Conservation (phyloP, 345 rosid genomes). For the Eucalyptus paniculata region DNA sequence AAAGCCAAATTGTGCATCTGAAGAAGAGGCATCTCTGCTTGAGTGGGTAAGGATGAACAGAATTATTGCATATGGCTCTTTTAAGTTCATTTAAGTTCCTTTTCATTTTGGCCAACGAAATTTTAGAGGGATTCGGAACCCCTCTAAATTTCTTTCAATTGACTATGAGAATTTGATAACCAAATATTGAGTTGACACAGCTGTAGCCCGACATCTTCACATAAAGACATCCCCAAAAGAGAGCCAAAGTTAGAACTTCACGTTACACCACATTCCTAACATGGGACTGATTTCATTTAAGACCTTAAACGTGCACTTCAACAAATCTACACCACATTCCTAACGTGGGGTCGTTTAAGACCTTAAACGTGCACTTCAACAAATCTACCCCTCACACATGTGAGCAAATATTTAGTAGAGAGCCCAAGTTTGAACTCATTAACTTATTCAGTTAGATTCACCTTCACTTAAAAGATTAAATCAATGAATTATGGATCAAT, state of each 20-base stretch:
- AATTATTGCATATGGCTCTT: neutral
- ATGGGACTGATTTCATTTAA: neutral
- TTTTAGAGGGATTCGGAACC: no score
- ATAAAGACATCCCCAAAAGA: neutral
- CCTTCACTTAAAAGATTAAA: neutral
- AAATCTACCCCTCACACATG: no score
- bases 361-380: neutral
- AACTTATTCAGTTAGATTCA: neutral
- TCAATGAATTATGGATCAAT: no score
- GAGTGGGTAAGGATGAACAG: constrained; percentile 33
- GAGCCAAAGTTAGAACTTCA: neutral
- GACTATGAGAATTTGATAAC: neutral
- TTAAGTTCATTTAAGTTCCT: neutral
- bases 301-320: neutral
- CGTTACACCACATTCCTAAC: neutral
- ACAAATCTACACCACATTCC: no score
- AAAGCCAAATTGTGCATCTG: constrained; percentile 42
- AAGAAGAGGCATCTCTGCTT: constrained; percentile 46
- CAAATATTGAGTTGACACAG: neutral
- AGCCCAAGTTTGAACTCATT: no score
- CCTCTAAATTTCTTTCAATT: neutral
- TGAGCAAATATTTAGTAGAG: rapidly evolving
- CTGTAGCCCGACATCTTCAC: rapidly evolving
- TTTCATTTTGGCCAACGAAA: no score
- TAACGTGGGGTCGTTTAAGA: neutral